These are phyloP conservation scores for Mycena alexandri DNA, from an alignment of 768 basidiomycete species.

Conservation along the genomic window DNA sequence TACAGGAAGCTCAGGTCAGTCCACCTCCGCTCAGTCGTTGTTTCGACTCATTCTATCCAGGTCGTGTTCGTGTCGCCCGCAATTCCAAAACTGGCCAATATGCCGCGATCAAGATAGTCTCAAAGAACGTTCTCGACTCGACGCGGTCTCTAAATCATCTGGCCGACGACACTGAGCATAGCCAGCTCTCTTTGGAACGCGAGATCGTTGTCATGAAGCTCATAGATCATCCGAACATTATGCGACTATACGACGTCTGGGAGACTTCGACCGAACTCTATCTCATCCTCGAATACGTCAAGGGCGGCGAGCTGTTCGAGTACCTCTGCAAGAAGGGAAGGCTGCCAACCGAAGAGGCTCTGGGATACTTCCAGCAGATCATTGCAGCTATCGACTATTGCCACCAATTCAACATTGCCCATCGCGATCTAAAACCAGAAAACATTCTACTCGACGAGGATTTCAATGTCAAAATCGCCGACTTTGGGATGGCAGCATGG, in stretches of 20 bases:
- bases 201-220: slow-evolving; percentile 99
- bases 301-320: slow-evolving; percentile 95
- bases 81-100: slow-evolving; percentile 90
- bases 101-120: slow-evolving; percentile 95
- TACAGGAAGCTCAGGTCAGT: slow-evolving; percentile 80
- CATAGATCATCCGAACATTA: slow-evolving; percentile 93
- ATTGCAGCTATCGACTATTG: slow-evolving; percentile 93
- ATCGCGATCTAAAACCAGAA: slow-evolving; percentile 95
- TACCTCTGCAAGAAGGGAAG: slow-evolving; percentile 86
- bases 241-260: slow-evolving; percentile 97
- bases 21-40: too few relatives aligned
- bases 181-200: slow-evolving; percentile 85
- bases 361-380: slow-evolving; percentile 93
- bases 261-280: slow-evolving; percentile 91
- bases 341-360: slow-evolving; percentile 77
- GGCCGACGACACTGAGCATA: slow-evolving; percentile 81
- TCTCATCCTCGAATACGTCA: slow-evolving; percentile 94
- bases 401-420: slow-evolving; percentile 94
- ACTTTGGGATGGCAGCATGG: slow-evolving; percentile 98
- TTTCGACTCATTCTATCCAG: slow-evolving; percentile 53
- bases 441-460: slow-evolving; percentile 89
- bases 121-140: slow-evolving; percentile 78
- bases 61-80: slow-evolving; percentile 90
- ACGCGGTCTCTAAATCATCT: slow-evolving; percentile 76
- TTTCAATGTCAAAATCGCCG: slow-evolving; percentile 93